These are phyloP conservation scores for Chrysoporthe austroafricana DNA, from an alignment of 2,329 filamentous ascomycete genomes.

Conservation along the genomic window DNA sequence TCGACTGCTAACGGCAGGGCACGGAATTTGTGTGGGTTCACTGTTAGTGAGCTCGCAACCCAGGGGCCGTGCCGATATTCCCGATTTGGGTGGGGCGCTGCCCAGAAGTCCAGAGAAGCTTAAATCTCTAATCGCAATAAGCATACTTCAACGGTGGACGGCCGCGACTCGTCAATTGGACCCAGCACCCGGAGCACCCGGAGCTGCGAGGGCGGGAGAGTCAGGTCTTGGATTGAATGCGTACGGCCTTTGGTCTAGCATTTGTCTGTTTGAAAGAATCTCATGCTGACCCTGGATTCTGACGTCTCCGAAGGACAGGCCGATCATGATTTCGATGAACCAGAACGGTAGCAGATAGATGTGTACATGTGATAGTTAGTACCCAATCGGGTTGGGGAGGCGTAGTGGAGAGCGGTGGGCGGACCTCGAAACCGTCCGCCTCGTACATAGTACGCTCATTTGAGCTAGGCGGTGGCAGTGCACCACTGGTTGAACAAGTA, in stretches of 20 bases:
- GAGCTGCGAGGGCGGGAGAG: not conserved
- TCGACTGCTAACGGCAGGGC: not conserved
- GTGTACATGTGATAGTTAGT: not conserved
- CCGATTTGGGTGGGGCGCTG: constrained; percentile 1
- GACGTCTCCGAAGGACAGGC: not conserved
- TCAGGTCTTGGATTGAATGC: not conserved
- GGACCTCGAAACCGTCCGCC: constrained; percentile 21
- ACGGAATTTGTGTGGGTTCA: not conserved
- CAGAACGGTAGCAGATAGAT: not conserved
- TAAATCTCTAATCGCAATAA: constrained; percentile 22
- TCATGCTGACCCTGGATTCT: too few species aligned
- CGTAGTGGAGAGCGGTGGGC: not conserved
- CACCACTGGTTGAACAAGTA: not conserved
- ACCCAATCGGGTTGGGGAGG: constrained; percentile 5
- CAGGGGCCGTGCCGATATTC: not conserved
- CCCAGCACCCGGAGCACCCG: too few species aligned
- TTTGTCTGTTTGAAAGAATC: too few species aligned
- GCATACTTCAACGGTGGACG: constrained; percentile 11
- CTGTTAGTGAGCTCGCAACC: not conserved
- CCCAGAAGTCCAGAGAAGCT: not conserved
- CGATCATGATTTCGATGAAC: not conserved
- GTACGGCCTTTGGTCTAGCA: not conserved
- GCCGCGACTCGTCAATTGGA: not conserved
- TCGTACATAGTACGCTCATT: constrained; percentile 15
- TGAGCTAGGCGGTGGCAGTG: constrained; percentile 22